Evolutionary conservation across 345 rosid species (phyloP), one percentile per base, ranked within the genome.

Genomic region (Gossypium mustelinum): DNA sequence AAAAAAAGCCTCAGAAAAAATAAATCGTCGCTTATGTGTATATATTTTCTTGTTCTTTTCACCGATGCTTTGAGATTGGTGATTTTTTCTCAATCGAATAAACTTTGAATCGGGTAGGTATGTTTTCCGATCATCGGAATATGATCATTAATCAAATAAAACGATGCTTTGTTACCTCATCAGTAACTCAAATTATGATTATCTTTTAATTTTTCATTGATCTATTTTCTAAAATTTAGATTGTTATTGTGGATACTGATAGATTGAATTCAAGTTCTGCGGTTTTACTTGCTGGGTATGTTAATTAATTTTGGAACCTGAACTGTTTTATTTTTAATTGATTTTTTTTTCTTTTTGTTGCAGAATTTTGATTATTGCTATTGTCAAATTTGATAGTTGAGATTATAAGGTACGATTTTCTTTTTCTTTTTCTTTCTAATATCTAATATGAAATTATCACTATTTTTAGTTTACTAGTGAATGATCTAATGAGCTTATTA

Each of bases 401-500:
- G n/a, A 59, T 59, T 24, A 25, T 24, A 59, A 59, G 34, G 64
- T 24, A 13, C 17, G 17, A 59, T 59, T 44, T 58, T 68, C 13
- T 20, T 70, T 13, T 43, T 62, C 39, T 25, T 52, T 24, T 57
- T 75, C 48, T 50, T 67, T 34, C 57, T 6, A 75, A 78, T 51
- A 18, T 12, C 8, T n/a, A 3, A 64, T 29, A 80, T n/a, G 44
- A 25, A 34, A 48, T 44, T 29, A 63, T 72, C 29, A 69, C 39
- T 70, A 74, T 62, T 58, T 76, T 11, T 50, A 27, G 39, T 17
- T 77, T 55, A 41, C n/a, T 14, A 51, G 80, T 68, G 18, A 59
- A 67, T 84, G 76, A 79, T 74, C 63, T 25, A 20, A 56, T 68
- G 72, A 75, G 77, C 73, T 68, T 41, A 55, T 70, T 29, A n/a